Evolutionary conservation across 192 early-diverging fungal species (phyloP), one percentile per base, ranked within the genome.

Genomic region (Linnemannia hyalina): DNA sequence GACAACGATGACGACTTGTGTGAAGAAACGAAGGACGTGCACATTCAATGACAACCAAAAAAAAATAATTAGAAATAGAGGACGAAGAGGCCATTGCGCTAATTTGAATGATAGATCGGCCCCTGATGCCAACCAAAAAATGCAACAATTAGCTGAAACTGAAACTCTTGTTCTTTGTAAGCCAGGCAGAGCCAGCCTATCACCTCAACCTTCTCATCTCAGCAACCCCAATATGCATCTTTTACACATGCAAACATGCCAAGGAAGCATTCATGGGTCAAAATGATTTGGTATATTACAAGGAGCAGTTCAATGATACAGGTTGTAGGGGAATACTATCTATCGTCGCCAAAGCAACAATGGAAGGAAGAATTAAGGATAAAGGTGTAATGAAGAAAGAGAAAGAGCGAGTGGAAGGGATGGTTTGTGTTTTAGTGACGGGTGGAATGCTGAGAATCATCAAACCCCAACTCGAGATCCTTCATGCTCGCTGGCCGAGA

Each of bases 391-490:
- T 46, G 20, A 26, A 57, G 0, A 57, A 18, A 57, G 26, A 13
- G n/a, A 29, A 63, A 9, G 26, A 29, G 3, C 9, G 10, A 65
- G 29, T 2, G 26, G 29, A 32, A 32, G 29, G 29, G 15, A 10
- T 9, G 23, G 60, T 22, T 29, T 29, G n/a, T 6, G 42, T 7
- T 46, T 77, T 77, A 78, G 77, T 78, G 77, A 46, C 41, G 69
- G 23, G 69, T 54, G 11, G 44, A 78, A 70, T 26, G 32, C 20
- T 26, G 42, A 26, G 29, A 26, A 15, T 36, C 68, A 15, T 49
- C 77, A 71, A 52, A 35, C 3, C 77, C 77, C 69, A 78, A 41
- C 57, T 78, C 77, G 22, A 78, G 36, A 42, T 78, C 77, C 49
- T 71, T 78, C 69, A 78, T 78, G 52, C 77, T 78, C n/a, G 68